phyloP scores from a whole-genome alignment of 2,329 filamentous ascomycete species.

The Xylaria arbuscula region DNA sequence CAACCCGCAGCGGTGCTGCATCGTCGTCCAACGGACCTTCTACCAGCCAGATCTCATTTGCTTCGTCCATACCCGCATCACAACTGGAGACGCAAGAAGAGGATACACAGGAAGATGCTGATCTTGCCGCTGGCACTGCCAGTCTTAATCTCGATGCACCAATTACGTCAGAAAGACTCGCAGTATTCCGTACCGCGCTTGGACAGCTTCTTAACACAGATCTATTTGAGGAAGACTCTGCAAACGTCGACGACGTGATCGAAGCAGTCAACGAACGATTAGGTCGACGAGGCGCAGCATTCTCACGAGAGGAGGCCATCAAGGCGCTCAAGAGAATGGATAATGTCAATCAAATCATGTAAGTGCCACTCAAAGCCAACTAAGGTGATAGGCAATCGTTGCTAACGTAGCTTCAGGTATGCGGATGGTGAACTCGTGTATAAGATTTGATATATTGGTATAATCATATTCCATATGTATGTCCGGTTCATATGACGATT shows the following conservation, averaged over 20 bases:
- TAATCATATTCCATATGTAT: constrained; percentile 7
- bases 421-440: constrained; percentile 51
- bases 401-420: constrained; percentile 47
- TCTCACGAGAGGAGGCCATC: constrained; percentile 77
- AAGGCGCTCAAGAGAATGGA: constrained; percentile 84
- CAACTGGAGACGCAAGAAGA: constrained; percentile 66
- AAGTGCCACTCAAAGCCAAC: constrained; percentile 56
- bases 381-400: constrained; percentile 4
- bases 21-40: constrained; percentile 52
- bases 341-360: constrained; percentile 92
- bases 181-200: constrained; percentile 80
- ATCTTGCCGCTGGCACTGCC: constrained; percentile 50
- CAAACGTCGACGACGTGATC: constrained; percentile 78
- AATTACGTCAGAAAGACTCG: constrained; percentile 72
- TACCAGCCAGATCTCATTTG: constrained; percentile 70
- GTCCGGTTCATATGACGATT: constrained; percentile 26
- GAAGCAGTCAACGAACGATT: constrained; percentile 81
- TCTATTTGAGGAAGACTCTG: constrained; percentile 89
- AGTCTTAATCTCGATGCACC: constrained; percentile 56
- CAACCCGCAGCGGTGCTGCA: constrained; percentile 51
- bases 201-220: constrained; percentile 84
- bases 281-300: constrained; percentile 66
- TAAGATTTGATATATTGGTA: constrained; percentile 45
- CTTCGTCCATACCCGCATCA: constrained; percentile 82
- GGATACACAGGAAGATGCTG: constrained; percentile 56